Evolutionary conservation across 2,329 filamentous ascomycete genomes (phyloP), one percentile per base, ranked within the genome.

Genomic region (Ophiocordyceps camponoti-leonardi): DNA sequence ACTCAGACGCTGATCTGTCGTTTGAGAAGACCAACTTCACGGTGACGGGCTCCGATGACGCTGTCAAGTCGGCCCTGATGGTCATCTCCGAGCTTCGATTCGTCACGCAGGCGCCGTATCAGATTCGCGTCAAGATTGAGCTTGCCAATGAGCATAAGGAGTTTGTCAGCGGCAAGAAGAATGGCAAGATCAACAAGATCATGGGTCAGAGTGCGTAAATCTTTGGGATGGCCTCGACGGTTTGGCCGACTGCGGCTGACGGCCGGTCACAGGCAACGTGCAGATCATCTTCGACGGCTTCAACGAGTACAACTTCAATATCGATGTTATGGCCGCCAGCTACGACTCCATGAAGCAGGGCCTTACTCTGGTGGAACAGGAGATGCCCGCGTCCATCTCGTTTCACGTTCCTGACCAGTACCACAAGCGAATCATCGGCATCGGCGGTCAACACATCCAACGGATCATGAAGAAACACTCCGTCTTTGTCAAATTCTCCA

Each of bases 391-490:
- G 30, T 94, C 92, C 11, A 96, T 98, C 58, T 96, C 92, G 0
- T 98, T 98, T 72, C 92, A 98, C 58, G 92, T 98, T 26, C 92
- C 92, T 4, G 92, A 98, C 57, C 92, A 96, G 64, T 98, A 98
- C 61, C 92, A 98, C 66, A 98, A 98, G 69, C 87, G 92, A 43
- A 98, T 98, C 58, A 98, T 98, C 51, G 92, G 92, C 45, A 96
- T 98, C 56, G 92, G 92, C 49, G 92, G 92, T 11, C 90, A 96
- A 61, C 92, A 98, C 59, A 98, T 98, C 53, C 92, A 98, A 64
- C 86, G 90, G 46, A 96, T 98, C 68, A 98, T 98, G 92, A 96
- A 98, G 71, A 96, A 96, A 67, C 94, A 98, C 65, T 96, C 92
- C 0, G 92, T 98, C 53, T 98, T 98, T 56, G 92, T 98, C 67